Base-by-base conservation (phyloP, 306 rosid genomes). In the Malus fusca region DNA sequence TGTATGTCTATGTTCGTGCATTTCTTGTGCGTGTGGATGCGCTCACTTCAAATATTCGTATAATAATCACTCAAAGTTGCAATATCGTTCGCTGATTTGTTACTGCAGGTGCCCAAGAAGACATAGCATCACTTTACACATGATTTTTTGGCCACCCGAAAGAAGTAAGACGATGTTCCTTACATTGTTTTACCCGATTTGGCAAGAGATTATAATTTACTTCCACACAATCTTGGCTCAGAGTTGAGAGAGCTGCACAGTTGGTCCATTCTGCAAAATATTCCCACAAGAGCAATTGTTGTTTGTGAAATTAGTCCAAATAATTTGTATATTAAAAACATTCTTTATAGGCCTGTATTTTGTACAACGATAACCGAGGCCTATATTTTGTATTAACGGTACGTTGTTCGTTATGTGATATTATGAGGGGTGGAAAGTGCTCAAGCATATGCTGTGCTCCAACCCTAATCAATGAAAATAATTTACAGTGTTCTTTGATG, bases 41-140 rank as follows among this genome's bases (percentile, higher is more conserved):
- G 31, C 40, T 19, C 30, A 26, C n/a, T 7, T 76, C 7, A 66
- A 35, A 35, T 35, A 10, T 48, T 35, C 23, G 4, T 66, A 21
- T 66, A 58, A 22, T 23, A 25, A 55, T 64, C 66, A 64, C 35
- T 58, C 43, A 46, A 71, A 58, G 66, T 75, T 51, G 55, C 55
- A 17, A 17, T 52, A 74, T 61, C 25, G 55, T 64, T 77, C 18
- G 2, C 11, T 21, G 46, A 21, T 66, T 35, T 66, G 71, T 43
- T 85, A 40, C 75, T 82, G 83, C 93, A 92, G 98, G 93, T 97
- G 8, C 55, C 55, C 78, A 92, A 85, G 81, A 90, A 89, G 80
- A 22, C 89, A 48, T 95, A 83, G 80, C 86, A 56, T n/a, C 61
- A 12, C 17, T 15, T 13, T 43, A 37, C 65, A 66, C 33, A 28